Base-by-base conservation (phyloP, 2,329 filamentous ascomycete species). In the Epichloe sibirici region DNA sequence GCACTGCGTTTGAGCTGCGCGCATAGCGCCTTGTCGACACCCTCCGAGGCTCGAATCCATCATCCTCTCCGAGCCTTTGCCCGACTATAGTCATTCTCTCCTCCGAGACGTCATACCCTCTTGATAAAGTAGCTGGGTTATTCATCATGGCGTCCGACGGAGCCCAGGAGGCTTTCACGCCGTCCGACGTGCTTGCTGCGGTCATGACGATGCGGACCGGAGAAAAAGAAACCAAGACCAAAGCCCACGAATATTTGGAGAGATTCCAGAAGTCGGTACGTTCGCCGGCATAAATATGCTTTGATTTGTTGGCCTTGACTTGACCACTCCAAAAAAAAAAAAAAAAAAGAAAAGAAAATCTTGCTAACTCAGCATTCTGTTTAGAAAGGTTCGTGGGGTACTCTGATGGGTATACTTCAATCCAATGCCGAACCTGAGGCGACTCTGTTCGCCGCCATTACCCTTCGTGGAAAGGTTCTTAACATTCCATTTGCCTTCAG, bases 201-300 rank as follows among this genome's bases (percentile, higher is more conserved):
- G 84, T 97, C 71, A 81, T 84, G 66, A 93, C 90, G 57, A 95
- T 98, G 90, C 85, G 90, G 66, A 87, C 85, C 71, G 86, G 83
- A 60, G 83, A 91, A 65, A 81, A 86, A 64, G 79, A 85, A 59
- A 82, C 87, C 65, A 97, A 97, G 75, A 85, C 86, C 67, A 86
- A 90, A 69, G 90, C 89, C 55, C 90, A 96, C 66, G 83, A 91
- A 66, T 98, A 85, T 67, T 77, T 98, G 55, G 88, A 95, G 71
- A 84, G 82, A 62, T 98, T 97, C 71, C 93, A 98, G 79, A 98
- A 98, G 81, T 97, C 93, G 69, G 91, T 95, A 71, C 52, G 69
- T 63, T 13, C 23, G 8, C 7, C 13, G 17, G 17, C 7, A 17
- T 31, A 31, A 7, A 34, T 25, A 2, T 28, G 9, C 4, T n/a